Evolutionary conservation across 768 basidiomycete species (phyloP).

Genomic region (Lanmaoa pseudosensibilis): DNA sequence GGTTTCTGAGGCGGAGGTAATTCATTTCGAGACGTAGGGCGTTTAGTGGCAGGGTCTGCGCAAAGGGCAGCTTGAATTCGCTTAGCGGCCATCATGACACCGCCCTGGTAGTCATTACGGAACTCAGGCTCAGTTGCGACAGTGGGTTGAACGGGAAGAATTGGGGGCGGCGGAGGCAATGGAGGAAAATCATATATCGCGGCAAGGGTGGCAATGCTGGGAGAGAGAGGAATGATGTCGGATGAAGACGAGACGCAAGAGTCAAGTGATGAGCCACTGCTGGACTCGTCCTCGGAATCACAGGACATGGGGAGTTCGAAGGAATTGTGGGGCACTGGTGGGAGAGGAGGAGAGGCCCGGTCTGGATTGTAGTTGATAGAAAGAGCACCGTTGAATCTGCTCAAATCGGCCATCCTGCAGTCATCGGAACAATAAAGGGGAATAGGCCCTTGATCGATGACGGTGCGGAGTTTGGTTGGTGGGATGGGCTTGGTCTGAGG

Average conservation of each 20-base stretch:
- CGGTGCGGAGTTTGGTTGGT: constrained; percentile 54
- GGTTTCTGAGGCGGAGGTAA: constrained; percentile 39
- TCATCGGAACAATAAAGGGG: constrained; percentile 85
- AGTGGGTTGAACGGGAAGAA: constrained; percentile 26
- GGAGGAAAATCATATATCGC: constrained; percentile 49
- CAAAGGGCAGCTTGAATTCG: constrained; percentile 51
- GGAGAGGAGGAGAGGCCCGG: constrained; percentile 40
- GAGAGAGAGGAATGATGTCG: constrained; percentile 19
- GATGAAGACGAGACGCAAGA: constrained; percentile 31
- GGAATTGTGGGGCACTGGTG: constrained; percentile 43
- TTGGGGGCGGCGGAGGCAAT: constrained; percentile 52
- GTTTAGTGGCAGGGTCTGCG: constrained; percentile 40
- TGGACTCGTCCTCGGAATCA: constrained; percentile 44
- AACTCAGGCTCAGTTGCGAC: constrained; percentile 29
- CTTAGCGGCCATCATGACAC: constrained; percentile 69
- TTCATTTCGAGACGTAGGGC: constrained; percentile 32
- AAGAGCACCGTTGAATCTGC: constrained; percentile 39
- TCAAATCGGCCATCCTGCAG: constrained; percentile 63
- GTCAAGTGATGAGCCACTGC: constrained; percentile 39
- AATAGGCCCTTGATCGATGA: constrained; percentile 79
- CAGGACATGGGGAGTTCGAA: constrained; percentile 26
- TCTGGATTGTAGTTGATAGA: constrained; percentile 51
- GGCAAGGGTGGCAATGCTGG: constrained; percentile 40
- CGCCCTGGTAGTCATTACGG: constrained; percentile 49
- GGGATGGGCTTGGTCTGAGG: constrained; percentile 28